Conservation (phyloP, 1,284 basidiomycete genomes). For the Malassezia japonica region DNA sequence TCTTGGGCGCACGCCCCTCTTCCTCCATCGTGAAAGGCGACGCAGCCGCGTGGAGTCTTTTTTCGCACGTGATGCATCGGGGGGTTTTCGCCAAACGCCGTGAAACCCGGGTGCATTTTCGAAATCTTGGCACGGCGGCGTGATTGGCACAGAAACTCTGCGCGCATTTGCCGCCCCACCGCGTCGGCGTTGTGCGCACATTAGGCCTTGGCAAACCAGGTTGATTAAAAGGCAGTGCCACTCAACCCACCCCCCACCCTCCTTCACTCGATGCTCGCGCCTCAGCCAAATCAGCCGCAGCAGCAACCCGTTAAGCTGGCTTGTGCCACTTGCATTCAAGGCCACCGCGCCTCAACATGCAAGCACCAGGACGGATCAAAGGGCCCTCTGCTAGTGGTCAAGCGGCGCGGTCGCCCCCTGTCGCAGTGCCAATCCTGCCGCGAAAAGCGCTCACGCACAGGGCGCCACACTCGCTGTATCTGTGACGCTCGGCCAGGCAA, state of each 20-base stretch:
- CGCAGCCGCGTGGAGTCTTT: too few relatives aligned
- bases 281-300: not conserved
- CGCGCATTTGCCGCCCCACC: not conserved
- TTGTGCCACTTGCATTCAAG: constrained; percentile 37
- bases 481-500: not conserved
- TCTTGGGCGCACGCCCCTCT: constrained; percentile 54
- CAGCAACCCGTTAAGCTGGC: constrained; percentile 29
- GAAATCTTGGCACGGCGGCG: not conserved
- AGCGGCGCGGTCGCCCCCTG: constrained; percentile 32
- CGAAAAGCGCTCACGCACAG: constrained; percentile 26
- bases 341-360: constrained; percentile 36
- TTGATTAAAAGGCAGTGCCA: too few relatives aligned
- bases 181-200: not conserved
- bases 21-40: constrained; percentile 1
- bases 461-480: constrained; percentile 29
- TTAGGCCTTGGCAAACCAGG: too few relatives aligned
- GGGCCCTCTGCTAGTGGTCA: constrained; percentile 29
- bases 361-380: constrained; percentile 40
- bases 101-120: too few relatives aligned
- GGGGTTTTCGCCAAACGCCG: too few relatives aligned
- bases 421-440: constrained; percentile 37
- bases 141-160: not conserved
- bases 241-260: too few relatives aligned
- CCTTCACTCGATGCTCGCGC: not conserved
- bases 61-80: too few relatives aligned